Base-by-base conservation (phyloP, 2,329 filamentous ascomycete genomes). In the Mycogone perniciosa region DNA sequence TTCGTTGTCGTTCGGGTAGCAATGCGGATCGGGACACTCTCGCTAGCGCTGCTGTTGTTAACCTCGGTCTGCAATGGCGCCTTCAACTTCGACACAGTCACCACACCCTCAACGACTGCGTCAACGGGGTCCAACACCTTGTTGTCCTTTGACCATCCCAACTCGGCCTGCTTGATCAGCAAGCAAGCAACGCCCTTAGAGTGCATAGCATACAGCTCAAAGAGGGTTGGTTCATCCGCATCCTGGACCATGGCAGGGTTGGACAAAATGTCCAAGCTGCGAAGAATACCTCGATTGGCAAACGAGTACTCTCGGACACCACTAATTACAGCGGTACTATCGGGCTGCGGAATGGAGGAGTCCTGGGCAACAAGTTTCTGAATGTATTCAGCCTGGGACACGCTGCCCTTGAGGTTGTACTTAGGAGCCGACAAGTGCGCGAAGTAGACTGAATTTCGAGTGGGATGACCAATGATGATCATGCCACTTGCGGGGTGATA, bases 151-250 rank as follows among this genome's bases (percentile, higher is more conserved):
- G 85, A 86, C 91, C 91, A 97, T 31, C 95, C 93, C 44, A 99
- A 76, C 68, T 97, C 92, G 46, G 85, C 82, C 65, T 92, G 89
- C 67, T 87, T 92, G 66, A 99, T 83, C 56, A 84, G 84, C 48
- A 97, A 67, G 61, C 88, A 92, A 13, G 91, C 91, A n/a, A 97
- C 90, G 54, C 93, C 93, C 71, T 90, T 95, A 8, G 93, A 96
- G 68, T 99, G 92, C 86, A 96, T 95, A 31, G 89, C 87, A 66
- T 99, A 99, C 7, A 99, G 77, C 72, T 99, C 93, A 62, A 99
- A 97, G 10, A 96, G 72, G 0, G 85, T 83, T 11, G 82, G 81
- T 56, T 93, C 86, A 26, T 86, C 84, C 27, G 75, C 75, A 37
- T 81, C 79, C 53, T 82, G 76, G 6, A 77, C 71, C 55, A 82